A percentile compares a stretch with the other conserved stretches of the same genome.
These are phyloP conservation scores for Penicillium sp. DNA, from an alignment of 2,329 filamentous ascomycete species.

Conservation along the genomic window DNA sequence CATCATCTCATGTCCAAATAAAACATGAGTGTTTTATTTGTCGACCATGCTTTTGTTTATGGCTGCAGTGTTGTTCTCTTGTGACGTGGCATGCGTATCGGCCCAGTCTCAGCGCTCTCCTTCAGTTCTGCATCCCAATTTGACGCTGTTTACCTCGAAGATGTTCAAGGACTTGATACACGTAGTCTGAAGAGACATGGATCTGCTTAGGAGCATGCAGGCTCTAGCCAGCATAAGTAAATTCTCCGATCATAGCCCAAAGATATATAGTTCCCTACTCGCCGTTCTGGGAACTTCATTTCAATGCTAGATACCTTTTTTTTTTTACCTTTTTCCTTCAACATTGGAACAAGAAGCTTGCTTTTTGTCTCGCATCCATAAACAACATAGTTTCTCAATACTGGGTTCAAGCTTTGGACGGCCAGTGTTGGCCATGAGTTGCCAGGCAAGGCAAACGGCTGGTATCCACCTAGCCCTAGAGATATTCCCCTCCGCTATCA, in stretches of 20 bases:
- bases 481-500: not conserved
- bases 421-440: not conserved
- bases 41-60: conserved; percentile 7
- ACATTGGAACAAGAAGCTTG: too few relatives aligned
- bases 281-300: not conserved
- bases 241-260: conserved; percentile 7
- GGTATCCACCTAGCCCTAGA: not conserved
- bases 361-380: not conserved
- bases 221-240: conserved; percentile 12
- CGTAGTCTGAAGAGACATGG: conserved; percentile 25
- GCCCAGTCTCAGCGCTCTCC: conserved; percentile 24
- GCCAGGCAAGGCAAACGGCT: not conserved
- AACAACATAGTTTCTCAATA: not conserved
- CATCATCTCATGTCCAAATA: conserved; percentile 1
- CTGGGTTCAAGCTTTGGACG: not conserved
- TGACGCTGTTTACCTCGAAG: conserved; percentile 18
- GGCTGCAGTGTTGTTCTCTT: conserved; percentile 28
- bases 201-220: conserved; percentile 12
- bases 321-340: not conserved
- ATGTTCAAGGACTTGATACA: conserved; percentile 27
- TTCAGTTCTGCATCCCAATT: conserved; percentile 18
- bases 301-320: too few relatives aligned
- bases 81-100: conserved; percentile 38
- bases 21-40: not conserved
- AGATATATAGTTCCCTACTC: conserved; percentile 16